Conservation (phyloP, 768 basidiomycete species). For the Gymnopilus junonius region DNA sequence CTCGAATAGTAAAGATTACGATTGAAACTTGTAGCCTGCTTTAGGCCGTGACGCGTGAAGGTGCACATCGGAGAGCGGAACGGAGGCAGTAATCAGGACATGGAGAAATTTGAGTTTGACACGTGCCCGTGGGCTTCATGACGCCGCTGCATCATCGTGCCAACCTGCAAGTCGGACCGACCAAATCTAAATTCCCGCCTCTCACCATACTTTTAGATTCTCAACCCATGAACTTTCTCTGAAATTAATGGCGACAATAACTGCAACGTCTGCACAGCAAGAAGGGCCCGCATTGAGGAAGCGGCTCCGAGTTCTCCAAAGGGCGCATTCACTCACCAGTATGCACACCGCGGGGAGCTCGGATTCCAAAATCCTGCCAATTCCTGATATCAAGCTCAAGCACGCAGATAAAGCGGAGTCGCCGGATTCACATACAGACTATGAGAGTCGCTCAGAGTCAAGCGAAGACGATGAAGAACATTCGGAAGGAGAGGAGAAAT, state of each 20-base stretch:
- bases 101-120: neutral
- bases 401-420: constrained; percentile 9
- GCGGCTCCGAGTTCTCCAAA: constrained; percentile 29
- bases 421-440: constrained; percentile 20
- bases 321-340: constrained; percentile 29
- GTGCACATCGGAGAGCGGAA: no score
- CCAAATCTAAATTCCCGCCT: neutral
- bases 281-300: constrained; percentile 27
- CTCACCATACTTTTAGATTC: neutral
- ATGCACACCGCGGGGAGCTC: constrained; percentile 8
- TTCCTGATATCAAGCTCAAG: constrained; percentile 18
- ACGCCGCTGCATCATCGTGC: neutral
- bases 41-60: no score
- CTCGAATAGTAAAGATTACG: no score
- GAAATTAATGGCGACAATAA: constrained; percentile 4
- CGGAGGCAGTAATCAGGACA: no score
- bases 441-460: constrained; percentile 28
- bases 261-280: neutral
- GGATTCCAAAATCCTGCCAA: constrained; percentile 15
- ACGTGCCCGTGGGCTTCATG: neutral
- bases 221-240: neutral
- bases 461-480: constrained; percentile 23
- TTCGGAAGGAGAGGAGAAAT: constrained; percentile 2
- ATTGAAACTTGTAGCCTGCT: no score
- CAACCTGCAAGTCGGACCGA: neutral